Evolutionary conservation across 2,329 filamentous ascomycete genomes (phyloP).

Genomic region (Herpotrichia juniperi): DNA sequence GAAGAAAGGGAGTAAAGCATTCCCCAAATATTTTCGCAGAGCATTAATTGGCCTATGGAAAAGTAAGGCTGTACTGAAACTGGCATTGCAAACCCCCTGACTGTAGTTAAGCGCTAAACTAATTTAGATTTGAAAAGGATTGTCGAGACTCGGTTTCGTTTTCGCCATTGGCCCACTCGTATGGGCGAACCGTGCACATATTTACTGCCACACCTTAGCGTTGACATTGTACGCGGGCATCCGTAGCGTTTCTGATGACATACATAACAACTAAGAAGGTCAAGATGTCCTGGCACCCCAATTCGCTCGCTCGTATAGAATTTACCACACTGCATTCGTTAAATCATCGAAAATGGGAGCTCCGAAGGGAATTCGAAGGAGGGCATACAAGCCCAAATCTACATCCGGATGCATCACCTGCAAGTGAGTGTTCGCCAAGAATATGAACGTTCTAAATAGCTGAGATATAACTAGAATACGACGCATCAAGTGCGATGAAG

Average conservation of each 20-base stretch:
- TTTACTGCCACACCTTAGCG: background rate
- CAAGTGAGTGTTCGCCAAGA: background rate
- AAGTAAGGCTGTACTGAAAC: too few relatives aligned
- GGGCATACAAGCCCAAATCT: background rate
- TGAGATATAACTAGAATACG: constrained; percentile 27
- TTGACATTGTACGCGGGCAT: background rate
- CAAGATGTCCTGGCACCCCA: background rate
- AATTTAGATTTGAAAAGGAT: too few relatives aligned
- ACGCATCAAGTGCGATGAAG: constrained; percentile 41
- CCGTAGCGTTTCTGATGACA: background rate
- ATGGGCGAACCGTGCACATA: background rate
- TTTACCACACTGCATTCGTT: background rate
- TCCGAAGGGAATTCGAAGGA: background rate
- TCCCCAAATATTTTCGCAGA: too few relatives aligned
- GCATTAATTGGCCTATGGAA: too few relatives aligned
- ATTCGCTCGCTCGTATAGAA: background rate
- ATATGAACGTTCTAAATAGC: background rate
- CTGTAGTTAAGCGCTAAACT: too few relatives aligned
- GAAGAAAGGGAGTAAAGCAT: too few relatives aligned
- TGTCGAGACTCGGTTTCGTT: too few relatives aligned
- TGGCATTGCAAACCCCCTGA: too few relatives aligned
- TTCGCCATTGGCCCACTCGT: background rate
- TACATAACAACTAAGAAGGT: background rate
- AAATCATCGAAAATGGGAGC: background rate
- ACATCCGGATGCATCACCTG: constrained; percentile 1